Conservation (phyloP, 257 asterid species). For the Penstemon newberryi region DNA sequence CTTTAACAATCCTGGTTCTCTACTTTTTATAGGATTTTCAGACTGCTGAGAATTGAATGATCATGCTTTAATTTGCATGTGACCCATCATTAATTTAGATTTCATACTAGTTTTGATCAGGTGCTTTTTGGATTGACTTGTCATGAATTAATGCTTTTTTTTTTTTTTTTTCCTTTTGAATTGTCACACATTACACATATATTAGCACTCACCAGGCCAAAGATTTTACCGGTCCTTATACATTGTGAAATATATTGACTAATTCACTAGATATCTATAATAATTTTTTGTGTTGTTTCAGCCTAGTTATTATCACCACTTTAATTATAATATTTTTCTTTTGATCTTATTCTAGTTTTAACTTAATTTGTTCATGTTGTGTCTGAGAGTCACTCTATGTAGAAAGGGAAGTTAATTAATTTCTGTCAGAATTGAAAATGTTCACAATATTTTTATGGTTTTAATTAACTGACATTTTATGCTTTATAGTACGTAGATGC, state of each 20-base stretch:
- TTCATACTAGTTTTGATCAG: constrained; percentile 30
- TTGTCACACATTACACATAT: constrained; percentile 46
- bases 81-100: constrained; percentile 38
- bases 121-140: constrained; percentile 51
- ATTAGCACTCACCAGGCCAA: constrained; percentile 28
- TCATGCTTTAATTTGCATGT: constrained; percentile 27
- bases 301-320: background rate
- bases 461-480: too few species aligned
- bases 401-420: too few species aligned
- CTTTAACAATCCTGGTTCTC: constrained; percentile 30
- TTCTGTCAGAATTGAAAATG: too few species aligned
- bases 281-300: background rate
- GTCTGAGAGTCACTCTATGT: too few species aligned
- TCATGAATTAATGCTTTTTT: constrained; percentile 35
- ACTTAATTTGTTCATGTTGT: too few species aligned
- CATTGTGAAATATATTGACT: constrained; percentile 26
- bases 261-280: constrained; percentile 16
- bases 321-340: too few species aligned
- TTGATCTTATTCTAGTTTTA: too few species aligned
- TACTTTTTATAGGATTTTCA: constrained; percentile 43
- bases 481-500: too few species aligned
- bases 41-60: constrained; percentile 48
- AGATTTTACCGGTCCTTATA: constrained; percentile 36
- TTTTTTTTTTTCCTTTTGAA: constrained; percentile 38
- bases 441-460: too few species aligned